These are phyloP conservation scores for Rhizomucor pusillus DNA, from an alignment of 371 early-diverging fungal species.

Conservation along the genomic window DNA sequence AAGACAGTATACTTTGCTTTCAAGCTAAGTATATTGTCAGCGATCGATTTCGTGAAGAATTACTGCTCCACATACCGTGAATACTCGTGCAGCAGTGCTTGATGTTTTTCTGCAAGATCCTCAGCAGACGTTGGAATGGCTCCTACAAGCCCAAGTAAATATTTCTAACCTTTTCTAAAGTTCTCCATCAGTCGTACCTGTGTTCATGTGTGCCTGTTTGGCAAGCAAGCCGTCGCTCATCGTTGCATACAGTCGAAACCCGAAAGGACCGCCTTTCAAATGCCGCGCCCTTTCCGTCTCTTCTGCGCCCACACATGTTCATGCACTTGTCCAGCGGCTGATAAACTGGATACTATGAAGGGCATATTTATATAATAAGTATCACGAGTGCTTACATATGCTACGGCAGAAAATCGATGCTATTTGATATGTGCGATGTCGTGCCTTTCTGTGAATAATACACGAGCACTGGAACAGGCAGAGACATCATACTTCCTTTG, in stretches of 20 bases:
- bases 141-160: conserved; percentile 17
- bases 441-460: too few species aligned
- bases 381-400: too few species aligned
- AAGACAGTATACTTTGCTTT: conserved; percentile 64
- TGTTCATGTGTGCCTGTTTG: conserved; percentile 30
- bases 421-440: too few species aligned
- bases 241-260: conserved; percentile 8
- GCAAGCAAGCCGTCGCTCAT: conserved; percentile 41
- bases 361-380: too few species aligned
- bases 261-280: neutral
- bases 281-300: too few species aligned
- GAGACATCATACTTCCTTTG: too few species aligned
- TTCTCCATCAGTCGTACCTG: conserved; percentile 14
- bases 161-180: neutral
- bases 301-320: too few species aligned
- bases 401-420: too few species aligned
- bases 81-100: conserved; percentile 58
- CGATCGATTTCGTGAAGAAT: neutral
- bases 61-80: conserved; percentile 40
- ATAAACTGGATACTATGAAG: too few species aligned
- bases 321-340: too few species aligned
- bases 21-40: conserved; percentile 23
- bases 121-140: conserved; percentile 49
- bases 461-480: too few species aligned
- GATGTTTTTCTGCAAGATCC: conserved; percentile 61